Conservation (phyloP, 2,329 filamentous ascomycete species). For the Aspergillus tamarii region DNA sequence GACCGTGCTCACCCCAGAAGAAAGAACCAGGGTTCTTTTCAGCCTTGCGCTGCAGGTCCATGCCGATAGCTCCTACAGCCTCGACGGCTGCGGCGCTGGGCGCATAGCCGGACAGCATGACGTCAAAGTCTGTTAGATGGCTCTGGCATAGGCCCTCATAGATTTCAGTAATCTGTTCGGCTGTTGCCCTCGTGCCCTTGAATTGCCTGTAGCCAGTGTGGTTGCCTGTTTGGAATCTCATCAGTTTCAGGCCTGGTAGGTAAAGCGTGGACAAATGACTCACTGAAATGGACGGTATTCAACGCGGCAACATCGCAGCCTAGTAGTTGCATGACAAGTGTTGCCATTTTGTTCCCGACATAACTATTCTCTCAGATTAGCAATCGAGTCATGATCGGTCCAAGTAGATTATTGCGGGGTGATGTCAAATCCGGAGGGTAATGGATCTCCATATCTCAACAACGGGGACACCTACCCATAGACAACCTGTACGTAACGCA, state of each 20-base stretch:
- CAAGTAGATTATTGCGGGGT: not conserved
- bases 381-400: not conserved
- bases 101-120: conserved; percentile 93
- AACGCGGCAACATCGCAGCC: conserved; percentile 92
- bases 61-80: conserved; percentile 80
- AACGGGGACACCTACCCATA: conserved; percentile 34
- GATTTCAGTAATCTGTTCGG: conserved; percentile 79
- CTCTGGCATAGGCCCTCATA: conserved; percentile 84
- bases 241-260: conserved; percentile 4
- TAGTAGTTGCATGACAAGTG: conserved; percentile 88
- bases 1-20: conserved; percentile 71
- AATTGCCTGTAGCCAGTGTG: conserved; percentile 91
- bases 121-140: conserved; percentile 84
- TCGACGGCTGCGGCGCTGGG: conserved; percentile 83
- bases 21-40: conserved; percentile 71
- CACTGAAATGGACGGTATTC: conserved; percentile 98
- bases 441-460: not conserved
- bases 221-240: conserved; percentile 66
- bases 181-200: conserved; percentile 80
- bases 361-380: conserved; percentile 62
- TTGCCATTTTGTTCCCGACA: conserved; percentile 97
- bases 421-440: not conserved
- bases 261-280: conserved; percentile 35
- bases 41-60: conserved; percentile 73
- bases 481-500: conserved; percentile 29